Percentiles rank a stretch among this genome's conserved stretches.
phyloP scores from a whole-genome alignment of 1,284 basidiomycete species.

The Anthracocystis panici-leucophaei region DNA sequence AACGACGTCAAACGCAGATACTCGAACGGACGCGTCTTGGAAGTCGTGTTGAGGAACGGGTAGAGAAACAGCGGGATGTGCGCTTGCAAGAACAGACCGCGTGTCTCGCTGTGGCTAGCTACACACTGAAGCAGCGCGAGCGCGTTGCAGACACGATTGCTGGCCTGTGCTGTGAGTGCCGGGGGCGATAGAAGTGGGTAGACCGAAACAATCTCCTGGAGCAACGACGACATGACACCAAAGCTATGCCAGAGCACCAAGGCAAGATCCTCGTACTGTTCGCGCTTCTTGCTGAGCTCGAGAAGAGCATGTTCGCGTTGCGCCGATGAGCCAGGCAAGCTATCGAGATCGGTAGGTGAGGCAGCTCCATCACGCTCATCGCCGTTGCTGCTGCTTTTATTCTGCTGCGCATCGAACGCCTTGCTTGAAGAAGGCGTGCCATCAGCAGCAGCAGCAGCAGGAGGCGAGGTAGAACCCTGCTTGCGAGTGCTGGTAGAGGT shows the following conservation, averaged over 20 bases:
- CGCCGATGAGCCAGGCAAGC: slow-evolving; percentile 59
- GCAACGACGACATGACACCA: slow-evolving; percentile 97
- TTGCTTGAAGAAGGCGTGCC: slow-evolving; percentile 2
- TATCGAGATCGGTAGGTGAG: slow-evolving; percentile 36
- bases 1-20: slow-evolving; percentile 97
- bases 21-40: slow-evolving; percentile 98
- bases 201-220: slow-evolving; percentile 98
- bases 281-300: slow-evolving; percentile 97
- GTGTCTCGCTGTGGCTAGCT: slow-evolving; percentile 71
- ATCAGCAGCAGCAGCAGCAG: slow-evolving; percentile 11
- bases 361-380: slow-evolving; percentile 20
- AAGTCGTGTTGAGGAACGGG: slow-evolving; percentile 98
- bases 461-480: slow-evolving; percentile 28
- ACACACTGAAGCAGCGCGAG: slow-evolving; percentile 97
- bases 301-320: slow-evolving; percentile 72
- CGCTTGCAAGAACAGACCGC: slow-evolving; percentile 73
- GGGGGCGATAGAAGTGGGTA: slow-evolving; percentile 96
- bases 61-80: slow-evolving; percentile 99
- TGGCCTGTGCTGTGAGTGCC: slow-evolving; percentile 95
- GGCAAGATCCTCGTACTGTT: slow-evolving; percentile 98
- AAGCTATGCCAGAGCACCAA: slow-evolving; percentile 99
- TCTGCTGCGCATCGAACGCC: slow-evolving; percentile 10
- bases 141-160: slow-evolving; percentile 99
- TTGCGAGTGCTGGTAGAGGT: slow-evolving; percentile 11
- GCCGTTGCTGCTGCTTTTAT: slow-evolving; percentile 1